phyloP scores from a whole-genome alignment of 768 basidiomycete species.

The Kwoniella sp. region DNA sequence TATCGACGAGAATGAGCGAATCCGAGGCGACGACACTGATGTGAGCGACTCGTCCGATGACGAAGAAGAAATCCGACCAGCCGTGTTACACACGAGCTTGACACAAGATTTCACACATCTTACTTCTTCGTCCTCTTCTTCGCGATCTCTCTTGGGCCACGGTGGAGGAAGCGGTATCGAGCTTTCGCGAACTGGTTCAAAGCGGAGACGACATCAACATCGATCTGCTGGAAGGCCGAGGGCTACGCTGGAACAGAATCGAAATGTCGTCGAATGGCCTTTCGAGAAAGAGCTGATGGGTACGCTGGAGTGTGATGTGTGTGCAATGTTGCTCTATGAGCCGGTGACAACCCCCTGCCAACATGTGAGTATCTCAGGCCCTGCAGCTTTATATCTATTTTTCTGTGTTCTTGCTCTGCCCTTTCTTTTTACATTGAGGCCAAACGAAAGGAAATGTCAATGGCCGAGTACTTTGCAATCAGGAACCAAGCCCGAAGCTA shows the following conservation, averaged over 20 bases:
- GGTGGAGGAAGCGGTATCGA: neutral
- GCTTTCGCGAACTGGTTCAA: constrained; percentile 13
- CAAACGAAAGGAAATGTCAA: neutral
- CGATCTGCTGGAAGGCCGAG: constrained; percentile 2
- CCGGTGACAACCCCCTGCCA: constrained; percentile 94
- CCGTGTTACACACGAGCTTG: constrained; percentile 8
- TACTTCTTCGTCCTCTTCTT: neutral
- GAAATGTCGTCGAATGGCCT: constrained; percentile 15
- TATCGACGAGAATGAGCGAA: neutral
- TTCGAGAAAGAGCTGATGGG: constrained; percentile 59
- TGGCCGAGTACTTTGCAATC: neutral
- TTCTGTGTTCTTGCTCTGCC: neutral
- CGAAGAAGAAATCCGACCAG: neutral
- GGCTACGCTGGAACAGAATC: neutral
- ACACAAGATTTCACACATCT: constrained; percentile 12
- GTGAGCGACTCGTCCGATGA: constrained; percentile 9
- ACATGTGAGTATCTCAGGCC: constrained; percentile 64
- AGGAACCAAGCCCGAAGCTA: neutral
- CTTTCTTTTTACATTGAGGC: neutral
- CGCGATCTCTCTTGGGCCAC: neutral
- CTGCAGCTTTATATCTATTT: neutral
- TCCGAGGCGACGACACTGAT: constrained; percentile 11
- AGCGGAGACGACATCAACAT: constrained; percentile 10
- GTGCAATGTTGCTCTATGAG: constrained; percentile 77
- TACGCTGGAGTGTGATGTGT: constrained; percentile 88